These are phyloP conservation scores for Gossypium gossypioides DNA, from an alignment of 441 rosid species.

Conservation along the genomic window DNA sequence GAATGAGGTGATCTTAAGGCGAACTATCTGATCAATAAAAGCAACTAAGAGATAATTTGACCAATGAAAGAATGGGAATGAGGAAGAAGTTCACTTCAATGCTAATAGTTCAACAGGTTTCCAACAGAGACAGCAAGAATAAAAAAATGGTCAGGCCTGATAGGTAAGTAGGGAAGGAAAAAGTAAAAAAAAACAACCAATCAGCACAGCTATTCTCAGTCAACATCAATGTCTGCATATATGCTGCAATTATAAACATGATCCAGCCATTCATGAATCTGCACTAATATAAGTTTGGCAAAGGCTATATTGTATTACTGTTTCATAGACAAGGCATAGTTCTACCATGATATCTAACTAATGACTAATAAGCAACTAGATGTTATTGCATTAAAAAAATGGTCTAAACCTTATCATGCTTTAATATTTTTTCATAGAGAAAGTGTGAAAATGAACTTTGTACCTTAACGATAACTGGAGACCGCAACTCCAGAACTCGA, in stretches of 20 bases:
- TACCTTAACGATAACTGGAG: constrained; percentile 93
- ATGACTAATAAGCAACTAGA: neutral
- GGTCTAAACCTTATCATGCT: neutral
- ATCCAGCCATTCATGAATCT: neutral
- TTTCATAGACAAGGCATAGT: constrained; percentile 9
- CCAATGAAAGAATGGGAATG: neutral
- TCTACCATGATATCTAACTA: neutral
- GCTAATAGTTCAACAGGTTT: neutral
- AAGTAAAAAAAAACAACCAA: neutral
- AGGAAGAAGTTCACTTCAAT: neutral
- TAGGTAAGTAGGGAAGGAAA: neutral
- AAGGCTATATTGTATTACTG: constrained; percentile 21
- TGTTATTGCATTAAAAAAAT: neutral
- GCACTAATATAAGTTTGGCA: constrained; percentile 29
- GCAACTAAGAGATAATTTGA: neutral
- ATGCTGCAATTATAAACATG: neutral
- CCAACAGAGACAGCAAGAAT: neutral
- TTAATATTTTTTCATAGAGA: neutral
- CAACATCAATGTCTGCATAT: neutral
- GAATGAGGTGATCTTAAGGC: neutral
- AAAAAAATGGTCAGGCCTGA: neutral
- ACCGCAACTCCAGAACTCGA: constrained; percentile 79
- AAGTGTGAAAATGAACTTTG: neutral
- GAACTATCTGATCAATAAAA: neutral
- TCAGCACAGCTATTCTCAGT: neutral